Percentiles rank a stretch among this genome's conserved stretches.
These are phyloP conservation scores for Neltuma alba DNA, from an alignment of 306 rosid species.

Conservation along the genomic window DNA sequence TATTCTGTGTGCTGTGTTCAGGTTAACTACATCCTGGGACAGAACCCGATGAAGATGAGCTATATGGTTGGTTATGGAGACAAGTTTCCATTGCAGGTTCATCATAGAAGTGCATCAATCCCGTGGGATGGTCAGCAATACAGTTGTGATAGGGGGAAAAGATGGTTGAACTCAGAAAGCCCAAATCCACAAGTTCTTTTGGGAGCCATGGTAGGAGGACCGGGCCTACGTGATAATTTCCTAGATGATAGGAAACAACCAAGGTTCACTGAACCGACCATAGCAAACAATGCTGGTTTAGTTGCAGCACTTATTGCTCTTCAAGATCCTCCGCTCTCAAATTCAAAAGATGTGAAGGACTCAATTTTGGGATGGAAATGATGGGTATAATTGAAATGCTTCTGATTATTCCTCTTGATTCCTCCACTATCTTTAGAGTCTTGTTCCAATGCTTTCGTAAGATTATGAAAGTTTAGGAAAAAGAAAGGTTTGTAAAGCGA, in stretches of 20 bases:
- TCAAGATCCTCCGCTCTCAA: slow-evolving; percentile 56
- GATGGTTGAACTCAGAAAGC: slow-evolving; percentile 57
- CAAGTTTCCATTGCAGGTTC: slow-evolving; percentile 66
- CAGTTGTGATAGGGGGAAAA: slow-evolving; percentile 54
- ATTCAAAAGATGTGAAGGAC: slow-evolving; percentile 37
- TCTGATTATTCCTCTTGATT: slow-evolving; percentile 19
- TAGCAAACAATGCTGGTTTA: slow-evolving; percentile 87
- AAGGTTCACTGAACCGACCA: slow-evolving; percentile 72
- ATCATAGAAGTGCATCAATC: slow-evolving; percentile 82
- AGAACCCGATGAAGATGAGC: slow-evolving; percentile 80
- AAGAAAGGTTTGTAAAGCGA: neutral
- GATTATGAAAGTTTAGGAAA: neutral
- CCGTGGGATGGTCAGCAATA: slow-evolving; percentile 60
- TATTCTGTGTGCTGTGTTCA: slow-evolving; percentile 31
- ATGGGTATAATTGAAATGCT: slow-evolving; percentile 41
- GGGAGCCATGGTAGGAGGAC: slow-evolving; percentile 92
- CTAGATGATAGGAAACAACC: slow-evolving; percentile 59
- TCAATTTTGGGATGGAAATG: slow-evolving; percentile 59
- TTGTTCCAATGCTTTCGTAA: neutral
- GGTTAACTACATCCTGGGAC: slow-evolving; percentile 80
- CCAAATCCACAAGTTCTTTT: slow-evolving; percentile 66
- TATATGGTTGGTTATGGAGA: slow-evolving; percentile 75
- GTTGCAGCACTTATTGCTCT: slow-evolving; percentile 82
- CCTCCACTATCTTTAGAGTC: slow-evolving; percentile 1
- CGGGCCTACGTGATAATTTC: slow-evolving; percentile 59